Evolutionary conservation across 2,329 filamentous ascomycete genomes (phyloP), one percentile per base, ranked within the genome.

Genomic region (Alternaria rosae): DNA sequence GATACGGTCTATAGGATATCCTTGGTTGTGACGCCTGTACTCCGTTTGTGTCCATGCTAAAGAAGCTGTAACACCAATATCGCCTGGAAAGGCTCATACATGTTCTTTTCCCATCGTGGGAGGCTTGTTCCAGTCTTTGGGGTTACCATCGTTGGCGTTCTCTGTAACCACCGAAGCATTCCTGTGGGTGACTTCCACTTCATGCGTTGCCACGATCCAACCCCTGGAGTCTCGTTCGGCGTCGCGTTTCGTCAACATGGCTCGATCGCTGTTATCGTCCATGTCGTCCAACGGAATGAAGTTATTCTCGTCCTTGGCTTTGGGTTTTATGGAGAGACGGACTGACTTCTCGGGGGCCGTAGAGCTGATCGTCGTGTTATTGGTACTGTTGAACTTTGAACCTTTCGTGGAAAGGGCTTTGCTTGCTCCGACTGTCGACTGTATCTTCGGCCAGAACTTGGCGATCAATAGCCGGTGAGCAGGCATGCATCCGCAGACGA

Each of bases 401-500:
- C 7, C 41, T 20, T 48, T 35, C 23, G 47, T 60, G 35, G 56
- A 65, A 59, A 10, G 32, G 43, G n/a, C 48, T 25, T 57, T 57
- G 30, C 28, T 35, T 66, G 35, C 62, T 59, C 6, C 25, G 54
- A 69, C 17, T 17, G 67, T 69, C 25, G 54, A 53, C 43, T 52
- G 59, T 21, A 71, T 57, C 57, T 59, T 71, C 1, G 67, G 68
- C 60, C 60, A 69, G n/a, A 52, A 7, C 20, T 59, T 65, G 30
- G 54, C 54, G 11, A 75, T 50, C 10, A 72, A 35, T 13, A 66
- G 45, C 1, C 70, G 68, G 13, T 67, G 60, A 20, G 73, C 73
- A 8, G 80, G 79, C 76, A 82, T 81, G 67, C 80, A 81, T n/a
- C 75, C 79, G 61, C 80, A 82, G 57, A 81, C 68, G 30, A 80